Base-by-base conservation (phyloP, 148 eudicot species). In the Suaeda aralocaspica region DNA sequence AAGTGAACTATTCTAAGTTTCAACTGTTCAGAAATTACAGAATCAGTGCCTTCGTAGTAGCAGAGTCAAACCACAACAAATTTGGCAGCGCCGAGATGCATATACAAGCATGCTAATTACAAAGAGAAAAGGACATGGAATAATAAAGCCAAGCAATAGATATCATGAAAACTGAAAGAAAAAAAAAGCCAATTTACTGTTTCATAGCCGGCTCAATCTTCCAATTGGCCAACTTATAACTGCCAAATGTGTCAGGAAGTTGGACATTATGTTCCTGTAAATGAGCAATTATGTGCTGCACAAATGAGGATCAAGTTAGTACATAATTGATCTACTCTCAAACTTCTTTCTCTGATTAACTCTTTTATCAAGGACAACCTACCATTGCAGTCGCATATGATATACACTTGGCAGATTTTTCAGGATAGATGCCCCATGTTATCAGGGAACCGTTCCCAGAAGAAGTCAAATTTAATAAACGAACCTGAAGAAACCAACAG, bases 221-320 rank as follows among this genome's bases (percentile, higher is more conserved):
- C 99, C 91, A 91, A 71, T 76, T 81, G 55, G 74, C 79, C 80
- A 91, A 65, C 66, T 74, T 75, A 77, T 82, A 91, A 57, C 78
- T 82, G 76, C 97, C 98, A 57, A 80, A 91, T n/a, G 72, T 74
- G 42, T 78, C 83, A 57, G 97, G 92, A 63, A 94, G 92, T 76
- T 83, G 86, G 63, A 89, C 66, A 57, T 65, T 73, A 52, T 83
- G 75, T 75, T 87, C 88, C 61, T 77, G 80, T 83, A 94, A 77
- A 77, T 76, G 85, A 25, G 87, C 63, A 70, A 94, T 76, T 60
- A 94, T 89, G 72, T 76, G 81, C 97, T 94, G 89, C 81, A 82
- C 45, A 59, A 59, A 56, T n/a, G 56, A 71, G 30, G 67, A 34
- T 15, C n/a, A 59, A 29, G 14, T 57, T 64, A 77, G 57, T 25